These are phyloP conservation scores for Ambrosia trifida DNA, from an alignment of 129 eudicot genomes.

Conservation along the genomic window DNA sequence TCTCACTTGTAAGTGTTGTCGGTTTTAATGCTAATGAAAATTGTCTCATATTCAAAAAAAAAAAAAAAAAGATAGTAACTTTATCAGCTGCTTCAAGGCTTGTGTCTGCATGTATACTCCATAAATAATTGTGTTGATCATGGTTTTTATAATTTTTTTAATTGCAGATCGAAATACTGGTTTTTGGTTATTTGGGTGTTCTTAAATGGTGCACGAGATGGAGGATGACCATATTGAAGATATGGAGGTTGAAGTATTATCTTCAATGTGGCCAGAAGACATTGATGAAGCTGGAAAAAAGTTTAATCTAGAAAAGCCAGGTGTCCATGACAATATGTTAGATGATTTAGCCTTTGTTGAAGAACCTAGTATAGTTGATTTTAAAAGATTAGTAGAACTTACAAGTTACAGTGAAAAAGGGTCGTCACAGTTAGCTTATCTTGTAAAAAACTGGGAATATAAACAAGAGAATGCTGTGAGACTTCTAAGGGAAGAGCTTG, in stretches of 20 bases:
- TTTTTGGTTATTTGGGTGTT: constrained; percentile 33
- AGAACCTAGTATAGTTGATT: constrained; percentile 68
- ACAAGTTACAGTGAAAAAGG: constrained; percentile 83
- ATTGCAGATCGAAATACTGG: constrained; percentile 21
- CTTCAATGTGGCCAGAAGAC: constrained; percentile 96
- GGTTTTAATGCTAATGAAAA: too few relatives aligned
- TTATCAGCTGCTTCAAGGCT: constrained; percentile 2
- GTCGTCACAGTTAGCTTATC: constrained; percentile 68
- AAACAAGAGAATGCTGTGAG: constrained; percentile 84
- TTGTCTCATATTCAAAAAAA: too few relatives aligned
- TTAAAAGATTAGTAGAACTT: constrained; percentile 62
- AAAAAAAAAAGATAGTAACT: not conserved
- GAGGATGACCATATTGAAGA: constrained; percentile 56
- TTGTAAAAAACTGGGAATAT: constrained; percentile 81
- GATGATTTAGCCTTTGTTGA: constrained; percentile 58
- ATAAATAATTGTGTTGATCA: constrained; percentile 1
- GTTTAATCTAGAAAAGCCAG: constrained; percentile 70
- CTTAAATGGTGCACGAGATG: constrained; percentile 39
- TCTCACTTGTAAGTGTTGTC: too few relatives aligned
- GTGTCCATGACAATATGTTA: constrained; percentile 67
- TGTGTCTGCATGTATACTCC: not conserved
- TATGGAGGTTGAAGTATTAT: constrained; percentile 72
- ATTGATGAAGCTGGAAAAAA: constrained; percentile 80
- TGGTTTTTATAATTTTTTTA: not conserved
- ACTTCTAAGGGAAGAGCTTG: constrained; percentile 85